phyloP scores from a whole-genome alignment of 345 rosid species.

The Geranium rotundifolium region DNA sequence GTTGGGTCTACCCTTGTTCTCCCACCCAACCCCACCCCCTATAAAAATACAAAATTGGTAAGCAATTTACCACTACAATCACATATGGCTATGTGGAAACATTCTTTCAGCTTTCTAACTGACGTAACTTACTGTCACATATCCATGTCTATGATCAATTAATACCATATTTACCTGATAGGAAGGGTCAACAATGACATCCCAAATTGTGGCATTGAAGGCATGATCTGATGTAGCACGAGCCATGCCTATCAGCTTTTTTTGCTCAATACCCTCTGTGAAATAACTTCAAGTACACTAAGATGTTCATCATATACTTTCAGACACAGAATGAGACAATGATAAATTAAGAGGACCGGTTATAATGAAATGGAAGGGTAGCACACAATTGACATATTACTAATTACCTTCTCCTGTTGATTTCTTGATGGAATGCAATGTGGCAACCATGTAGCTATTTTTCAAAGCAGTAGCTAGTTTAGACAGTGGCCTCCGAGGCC shows the following conservation, averaged over 20 bases:
- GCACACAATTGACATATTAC: neutral
- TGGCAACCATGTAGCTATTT: slow-evolving; percentile 93
- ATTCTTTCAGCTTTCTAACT: neutral
- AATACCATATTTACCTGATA: slow-evolving; percentile 52
- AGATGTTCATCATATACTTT: slow-evolving; percentile 62
- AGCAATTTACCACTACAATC: too few relatives aligned
- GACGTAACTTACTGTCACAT: neutral
- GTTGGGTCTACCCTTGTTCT: too few relatives aligned
- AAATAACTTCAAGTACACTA: slow-evolving; percentile 91
- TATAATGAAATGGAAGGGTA: slow-evolving; percentile 3
- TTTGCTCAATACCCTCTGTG: slow-evolving; percentile 69
- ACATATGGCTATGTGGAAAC: neutral
- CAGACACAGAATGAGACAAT: slow-evolving; percentile 15
- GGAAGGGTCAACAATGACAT: slow-evolving; percentile 91
- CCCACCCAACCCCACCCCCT: too few relatives aligned
- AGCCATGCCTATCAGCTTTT: slow-evolving; percentile 89
- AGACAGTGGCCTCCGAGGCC: slow-evolving; percentile 85
- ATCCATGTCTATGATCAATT: neutral
- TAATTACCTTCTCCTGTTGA: slow-evolving; percentile 54
- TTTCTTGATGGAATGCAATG: slow-evolving; percentile 61
- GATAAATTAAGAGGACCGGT: slow-evolving; percentile 1
- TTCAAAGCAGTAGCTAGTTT: slow-evolving; percentile 82
- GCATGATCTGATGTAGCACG: slow-evolving; percentile 98
- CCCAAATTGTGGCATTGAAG: slow-evolving; percentile 98
- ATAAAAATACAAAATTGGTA: too few relatives aligned